Evolutionary conservation across 495 filamentous ascomycete species (phyloP), one percentile per base, ranked within the genome.

Genomic region (Xylaria grammica): DNA sequence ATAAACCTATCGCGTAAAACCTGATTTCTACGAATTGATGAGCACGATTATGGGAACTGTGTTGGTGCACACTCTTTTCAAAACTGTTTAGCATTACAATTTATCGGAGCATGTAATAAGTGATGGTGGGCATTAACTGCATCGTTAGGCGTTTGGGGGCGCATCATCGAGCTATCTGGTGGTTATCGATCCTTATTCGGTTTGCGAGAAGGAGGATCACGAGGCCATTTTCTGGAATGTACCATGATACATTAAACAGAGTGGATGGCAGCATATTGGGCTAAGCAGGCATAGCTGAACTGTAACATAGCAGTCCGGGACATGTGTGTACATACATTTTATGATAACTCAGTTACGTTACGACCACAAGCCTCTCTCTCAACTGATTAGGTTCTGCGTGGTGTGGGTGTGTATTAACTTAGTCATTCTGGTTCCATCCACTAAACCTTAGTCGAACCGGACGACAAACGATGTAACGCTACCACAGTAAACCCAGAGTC

Each of bases 381-480:
- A n/a, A n/a, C n/a, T n/a, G n/a, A n/a, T n/a, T n/a, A n/a, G n/a
- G n/a, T n/a, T n/a, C n/a, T n/a, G n/a, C n/a, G n/a, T n/a, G n/a
- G n/a, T n/a, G n/a, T n/a, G n/a, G n/a, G n/a, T n/a, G n/a, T n/a
- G n/a, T n/a, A n/a, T n/a, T n/a, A n/a, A n/a, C 27, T 29, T 52
- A 30, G 50, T 30, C 27, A 52, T 29, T 22, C 20, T 2, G 34
- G 11, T 42, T 17, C 27, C 29, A 40, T 24, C 19, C 19, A 22
- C 8, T 30, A n/a, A 34, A 55, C 52, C 10, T 42, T 55, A 55
- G 34, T 54, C n/a, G 2, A 36, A 53, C 30, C 34, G 11, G 7
- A 36, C 51, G 5, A 13, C 7, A 29, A 17, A 55, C 52, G 52
- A 55, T 55, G 52, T 55, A 55, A 55, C 52, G 20, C 52, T 55